These are phyloP conservation scores for Phalaenopsis hybrid DNA, from an alignment of 116 monocot genomes.

Conservation along the genomic window DNA sequence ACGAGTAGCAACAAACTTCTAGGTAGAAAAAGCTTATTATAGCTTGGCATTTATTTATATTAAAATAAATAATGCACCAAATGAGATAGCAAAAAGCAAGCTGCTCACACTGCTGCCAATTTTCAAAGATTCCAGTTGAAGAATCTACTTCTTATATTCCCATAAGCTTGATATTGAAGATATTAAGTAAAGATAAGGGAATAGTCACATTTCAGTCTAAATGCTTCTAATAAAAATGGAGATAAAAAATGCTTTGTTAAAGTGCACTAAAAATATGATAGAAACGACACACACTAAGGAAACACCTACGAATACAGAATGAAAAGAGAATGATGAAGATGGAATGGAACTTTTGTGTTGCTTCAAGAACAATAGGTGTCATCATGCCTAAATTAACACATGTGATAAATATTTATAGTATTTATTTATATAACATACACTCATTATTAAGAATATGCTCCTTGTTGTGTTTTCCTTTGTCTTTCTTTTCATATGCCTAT, in stretches of 20 bases:
- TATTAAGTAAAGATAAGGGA: conserved; percentile 4
- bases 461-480: neutral
- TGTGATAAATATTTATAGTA: neutral
- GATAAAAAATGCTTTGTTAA: neutral
- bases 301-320: neutral
- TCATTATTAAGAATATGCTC: neutral
- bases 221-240: neutral
- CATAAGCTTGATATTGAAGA: conserved; percentile 30
- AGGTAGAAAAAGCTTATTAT: neutral
- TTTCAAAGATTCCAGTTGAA: conserved; percentile 3
- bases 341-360: neutral
- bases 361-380: neutral
- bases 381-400: neutral
- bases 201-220: neutral
- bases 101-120: too few species aligned
- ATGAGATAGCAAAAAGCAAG: too few species aligned
- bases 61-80: neutral
- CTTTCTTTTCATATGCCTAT: too few species aligned
- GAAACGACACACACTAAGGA: neutral
- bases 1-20: too few species aligned
- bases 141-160: conserved; percentile 26
- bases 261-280: neutral
- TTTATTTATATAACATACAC: neutral
- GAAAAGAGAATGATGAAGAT: neutral
- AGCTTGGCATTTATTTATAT: neutral